Evolutionary conservation across 345 rosid genomes (phyloP), one percentile per base, ranked within the genome.

Genomic region (Nasturtium officinale): DNA sequence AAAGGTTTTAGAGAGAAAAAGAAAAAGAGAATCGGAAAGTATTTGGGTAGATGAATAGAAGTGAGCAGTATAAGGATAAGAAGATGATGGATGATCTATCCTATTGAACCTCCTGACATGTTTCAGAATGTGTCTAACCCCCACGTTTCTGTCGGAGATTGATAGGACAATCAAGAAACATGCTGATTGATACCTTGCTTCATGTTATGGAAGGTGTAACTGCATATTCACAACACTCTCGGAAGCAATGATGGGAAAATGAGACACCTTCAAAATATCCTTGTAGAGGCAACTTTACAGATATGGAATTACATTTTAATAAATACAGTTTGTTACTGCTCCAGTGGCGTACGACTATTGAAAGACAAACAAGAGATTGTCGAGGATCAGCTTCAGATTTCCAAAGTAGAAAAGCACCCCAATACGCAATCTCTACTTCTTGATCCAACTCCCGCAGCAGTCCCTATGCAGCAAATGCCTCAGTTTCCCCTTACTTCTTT

Each of bases 71-170:
- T 51, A 85, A 84, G 91, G 97, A 89, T 79, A 87, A 87, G 78
- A 88, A 89, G 79, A 83, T 87, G 46, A 91, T 86, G 96, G 93
- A 91, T 81, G n/a, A n/a, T 82, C 17, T 85, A 89, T 69, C 79
- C 87, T 17, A 9, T 65, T 63, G 89, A 82, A 73, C 87, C 91
- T 43, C 11, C 32, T 45, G 90, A 82, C 63, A 85, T 83, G 81
- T 85, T 77, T 52, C 77, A 10, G 5, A 73, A 26, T 77, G 71
- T 54, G 61, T 9, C 40, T 43, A 78, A 75, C 65, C 56, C 77
- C 1, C n/a, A 43, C 79, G 4, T 35, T 85, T 33, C 38, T 89
- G 15, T 80, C 85, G 38, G 91, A 84, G 83, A 83, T 91, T 69
- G 97, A 91, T 80, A 81, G 29, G 57, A 78, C 85, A 8, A 80